Base-by-base conservation (phyloP, 495 filamentous ascomycete species). In the Daldinia vernicosa region DNA sequence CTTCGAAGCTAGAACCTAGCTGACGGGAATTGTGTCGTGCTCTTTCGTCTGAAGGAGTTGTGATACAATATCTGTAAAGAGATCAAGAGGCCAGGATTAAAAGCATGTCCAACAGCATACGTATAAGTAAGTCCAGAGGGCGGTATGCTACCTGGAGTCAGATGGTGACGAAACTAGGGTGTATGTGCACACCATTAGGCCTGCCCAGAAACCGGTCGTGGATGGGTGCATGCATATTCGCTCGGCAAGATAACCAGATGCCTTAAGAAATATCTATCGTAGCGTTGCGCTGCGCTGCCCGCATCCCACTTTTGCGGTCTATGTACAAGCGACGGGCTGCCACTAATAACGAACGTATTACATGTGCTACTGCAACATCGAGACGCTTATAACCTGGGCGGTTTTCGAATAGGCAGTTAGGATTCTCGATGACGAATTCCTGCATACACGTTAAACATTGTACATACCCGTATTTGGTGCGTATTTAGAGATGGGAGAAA, bases 171-270 rank as follows among this genome's bases (percentile, higher is more conserved):
- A 72, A 60, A 72, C 37, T 11, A 65, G 43, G 65, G 65, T 61
- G 65, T 52, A 72, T 67, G 70, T 65, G 43, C 65, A 68, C 70
- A 72, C 70, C 70, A 72, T 66, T 52, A 68, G 52, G 45, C 43
- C 6, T 40, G 58, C 52, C 66, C 12, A 69, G 65, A 62, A 63
- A n/a, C 61, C 65, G 50, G 65, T 51, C 35, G 26, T 72, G 60
- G 62, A 27, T 70, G 55, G 60, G 32, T 65, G 60, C 53, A 67
- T 72, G 70, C 65, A 72, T 72, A 32, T 56, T 30, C 28, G 35
- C 61, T 69, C 70, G 70, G 70, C 70, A 72, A 72, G 70, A 72
- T 69, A 69, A 72, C 65, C 65, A 72, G 70, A 72, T 72, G 65
- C 55, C 55, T 35, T 52, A 30, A 66, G 35, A 58, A 30, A 53